phyloP scores from a whole-genome alignment of 192 early-diverging fungal genomes.

The Piromyces finnis region DNA sequence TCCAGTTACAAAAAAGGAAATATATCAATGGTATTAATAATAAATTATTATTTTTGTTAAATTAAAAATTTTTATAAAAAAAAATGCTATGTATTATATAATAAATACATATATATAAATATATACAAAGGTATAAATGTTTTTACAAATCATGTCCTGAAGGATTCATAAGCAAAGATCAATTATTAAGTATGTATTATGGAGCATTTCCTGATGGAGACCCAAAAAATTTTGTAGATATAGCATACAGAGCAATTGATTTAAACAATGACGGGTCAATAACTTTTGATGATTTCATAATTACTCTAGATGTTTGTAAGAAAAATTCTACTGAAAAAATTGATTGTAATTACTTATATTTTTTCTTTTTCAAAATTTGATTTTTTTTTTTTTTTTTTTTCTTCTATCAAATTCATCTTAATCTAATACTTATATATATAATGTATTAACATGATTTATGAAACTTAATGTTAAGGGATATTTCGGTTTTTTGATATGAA shows the following conservation, averaged over 20 bases:
- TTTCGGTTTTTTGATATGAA: neutral
- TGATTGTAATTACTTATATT: neutral
- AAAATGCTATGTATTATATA: no score
- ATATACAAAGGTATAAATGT: neutral
- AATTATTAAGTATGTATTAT: neutral
- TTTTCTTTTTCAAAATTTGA: no score
- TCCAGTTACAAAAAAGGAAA: neutral
- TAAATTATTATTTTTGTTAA: no score
- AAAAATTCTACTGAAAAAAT: neutral
- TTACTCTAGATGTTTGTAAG: neutral
- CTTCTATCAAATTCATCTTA: no score
- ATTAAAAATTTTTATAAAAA: no score
- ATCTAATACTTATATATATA: no score
- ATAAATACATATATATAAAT: no score
- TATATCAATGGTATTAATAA: neutral
- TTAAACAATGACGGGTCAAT: neutral
- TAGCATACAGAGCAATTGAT: neutral
- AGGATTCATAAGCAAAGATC: neutral
- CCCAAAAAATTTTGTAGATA: neutral
- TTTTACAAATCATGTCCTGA: neutral
- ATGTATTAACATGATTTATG: no score
- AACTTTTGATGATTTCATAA: neutral
- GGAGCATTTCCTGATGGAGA: neutral
- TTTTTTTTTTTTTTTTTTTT: no score
- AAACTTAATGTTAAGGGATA: no score